Conservation (phyloP, 495 filamentous ascomycete species). For the Talaromyces stipitatus region DNA sequence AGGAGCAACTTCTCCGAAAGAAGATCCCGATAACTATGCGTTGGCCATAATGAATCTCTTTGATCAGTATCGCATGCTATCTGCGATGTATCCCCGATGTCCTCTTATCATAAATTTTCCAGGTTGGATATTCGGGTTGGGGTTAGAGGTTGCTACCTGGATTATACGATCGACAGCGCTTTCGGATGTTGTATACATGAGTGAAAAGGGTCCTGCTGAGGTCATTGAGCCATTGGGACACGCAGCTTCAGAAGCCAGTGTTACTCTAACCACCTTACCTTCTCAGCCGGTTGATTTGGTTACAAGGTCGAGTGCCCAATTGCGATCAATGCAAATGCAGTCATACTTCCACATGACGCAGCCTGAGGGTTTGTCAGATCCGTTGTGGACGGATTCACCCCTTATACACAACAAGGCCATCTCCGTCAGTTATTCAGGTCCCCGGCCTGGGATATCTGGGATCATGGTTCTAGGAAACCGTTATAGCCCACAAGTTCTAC, state of each 20-base stretch:
- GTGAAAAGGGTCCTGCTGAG: conserved; percentile 58
- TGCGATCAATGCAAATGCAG: conserved; percentile 72
- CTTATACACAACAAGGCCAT: conserved; percentile 43
- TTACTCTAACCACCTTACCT: conserved; percentile 32
- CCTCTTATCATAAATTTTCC: conserved; percentile 76
- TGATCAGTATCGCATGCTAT: conserved; percentile 48
- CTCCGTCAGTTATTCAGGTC: conserved; percentile 48
- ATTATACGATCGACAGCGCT: conserved; percentile 44
- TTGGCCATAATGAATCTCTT: conserved; percentile 62
- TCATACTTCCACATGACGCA: conserved; percentile 64
- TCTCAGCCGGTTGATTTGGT: conserved; percentile 56
- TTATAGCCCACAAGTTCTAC: conserved; percentile 36
- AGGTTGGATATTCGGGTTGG: conserved; percentile 74
- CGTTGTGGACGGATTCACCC: conserved; percentile 41
- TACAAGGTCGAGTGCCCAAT: conserved; percentile 57
- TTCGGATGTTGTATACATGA: conserved; percentile 68
- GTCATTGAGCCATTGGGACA: conserved; percentile 48
- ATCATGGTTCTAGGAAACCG: conserved; percentile 46
- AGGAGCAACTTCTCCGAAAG: conserved; percentile 59
- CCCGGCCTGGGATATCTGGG: conserved; percentile 40
- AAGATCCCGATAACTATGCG: conserved; percentile 64
- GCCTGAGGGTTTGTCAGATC: conserved; percentile 20
- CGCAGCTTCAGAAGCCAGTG: conserved; percentile 24
- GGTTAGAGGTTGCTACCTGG: conserved; percentile 60
- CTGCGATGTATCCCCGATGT: conserved; percentile 30